These are phyloP conservation scores for Ophiocordyceps sinensis DNA, from an alignment of 2,329 filamentous ascomycete genomes.

Conservation along the genomic window DNA sequence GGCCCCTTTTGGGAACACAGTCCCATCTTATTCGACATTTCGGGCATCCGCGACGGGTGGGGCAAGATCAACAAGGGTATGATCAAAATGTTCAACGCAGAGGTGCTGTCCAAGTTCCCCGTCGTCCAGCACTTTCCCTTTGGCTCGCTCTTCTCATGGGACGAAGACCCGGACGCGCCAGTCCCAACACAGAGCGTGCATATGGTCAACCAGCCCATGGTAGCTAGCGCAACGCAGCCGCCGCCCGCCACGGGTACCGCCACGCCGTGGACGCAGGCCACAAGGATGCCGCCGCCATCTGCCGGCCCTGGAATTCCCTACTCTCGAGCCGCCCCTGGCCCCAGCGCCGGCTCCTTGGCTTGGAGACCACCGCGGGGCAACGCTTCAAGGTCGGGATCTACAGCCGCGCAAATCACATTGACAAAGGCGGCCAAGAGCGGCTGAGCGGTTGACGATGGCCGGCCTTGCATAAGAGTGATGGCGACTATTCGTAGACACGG, in stretches of 20 bases:
- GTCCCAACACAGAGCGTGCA: slow-evolving; percentile 37
- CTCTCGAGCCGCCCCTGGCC: slow-evolving; percentile 18
- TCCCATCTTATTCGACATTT: slow-evolving; percentile 87
- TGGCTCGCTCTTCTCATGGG: slow-evolving; percentile 67
- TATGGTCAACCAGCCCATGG: slow-evolving; percentile 36
- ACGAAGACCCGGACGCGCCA: slow-evolving; percentile 46
- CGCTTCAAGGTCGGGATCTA: slow-evolving; percentile 11
- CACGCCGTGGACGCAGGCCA: slow-evolving; percentile 29
- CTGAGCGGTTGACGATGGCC: not conserved
- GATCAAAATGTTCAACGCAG: slow-evolving; percentile 98
- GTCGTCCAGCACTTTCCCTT: slow-evolving; percentile 95
- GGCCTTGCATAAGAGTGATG: not conserved
- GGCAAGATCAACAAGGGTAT: slow-evolving; percentile 99
- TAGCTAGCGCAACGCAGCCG: slow-evolving; percentile 6
- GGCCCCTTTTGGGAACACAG: slow-evolving; percentile 97
- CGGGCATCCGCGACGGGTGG: slow-evolving; percentile 85
- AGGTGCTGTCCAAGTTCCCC: slow-evolving; percentile 91
- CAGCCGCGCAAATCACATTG: slow-evolving; percentile 23
- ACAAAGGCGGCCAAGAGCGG: slow-evolving; percentile 29
- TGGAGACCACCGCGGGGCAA: slow-evolving; percentile 9
- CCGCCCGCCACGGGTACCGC: slow-evolving; percentile 19
- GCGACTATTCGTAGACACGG: not conserved
- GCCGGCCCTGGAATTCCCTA: slow-evolving; percentile 23
- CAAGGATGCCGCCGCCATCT: slow-evolving; percentile 20
- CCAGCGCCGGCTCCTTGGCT: slow-evolving; percentile 12